A percentile compares a stretch with the other conserved stretches of the same genome.
These are phyloP conservation scores for Xylaria sp. DNA, from an alignment of 2,329 filamentous ascomycete genomes.

Conservation along the genomic window DNA sequence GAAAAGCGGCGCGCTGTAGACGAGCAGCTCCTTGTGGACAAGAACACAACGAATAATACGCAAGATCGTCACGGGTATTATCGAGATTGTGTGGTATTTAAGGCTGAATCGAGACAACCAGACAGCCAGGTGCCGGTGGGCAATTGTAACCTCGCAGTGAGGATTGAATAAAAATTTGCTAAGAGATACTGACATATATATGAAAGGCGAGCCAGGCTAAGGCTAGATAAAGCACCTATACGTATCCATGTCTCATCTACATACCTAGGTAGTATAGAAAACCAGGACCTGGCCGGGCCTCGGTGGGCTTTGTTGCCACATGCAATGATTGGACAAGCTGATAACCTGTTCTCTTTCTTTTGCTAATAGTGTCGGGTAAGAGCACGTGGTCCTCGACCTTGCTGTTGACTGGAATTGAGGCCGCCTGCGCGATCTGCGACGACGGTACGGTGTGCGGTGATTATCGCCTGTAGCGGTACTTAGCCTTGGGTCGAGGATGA, in stretches of 20 bases:
- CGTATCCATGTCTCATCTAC: not conserved
- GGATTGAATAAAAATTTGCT: slow-evolving; percentile 12
- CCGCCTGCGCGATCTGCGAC: not conserved
- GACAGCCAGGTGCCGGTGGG: not conserved
- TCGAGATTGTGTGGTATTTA: slow-evolving; percentile 3
- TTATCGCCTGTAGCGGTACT: not conserved
- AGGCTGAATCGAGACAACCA: not conserved
- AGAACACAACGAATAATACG: slow-evolving; percentile 10
- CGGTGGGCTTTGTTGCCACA: not conserved
- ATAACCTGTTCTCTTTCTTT: not conserved
- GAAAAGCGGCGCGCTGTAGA: not conserved
- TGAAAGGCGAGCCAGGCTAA: not conserved
- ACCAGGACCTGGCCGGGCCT: not conserved
- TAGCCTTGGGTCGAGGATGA: slow-evolving; percentile 4
- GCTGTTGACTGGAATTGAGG: not conserved
- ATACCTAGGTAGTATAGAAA: not conserved
- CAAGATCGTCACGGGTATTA: slow-evolving; percentile 7
- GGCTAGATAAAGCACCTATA: no score
- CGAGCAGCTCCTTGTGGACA: not conserved
- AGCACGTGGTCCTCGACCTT: slow-evolving; percentile 10
- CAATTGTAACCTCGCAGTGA: not conserved
- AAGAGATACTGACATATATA: slow-evolving; percentile 16
- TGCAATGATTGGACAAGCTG: slow-evolving; percentile 10
- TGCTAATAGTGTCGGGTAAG: slow-evolving; percentile 2
- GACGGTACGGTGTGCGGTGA: not conserved